phyloP scores from a whole-genome alignment of 2,329 filamentous ascomycete species.

The Mycosphaerella sp. region DNA sequence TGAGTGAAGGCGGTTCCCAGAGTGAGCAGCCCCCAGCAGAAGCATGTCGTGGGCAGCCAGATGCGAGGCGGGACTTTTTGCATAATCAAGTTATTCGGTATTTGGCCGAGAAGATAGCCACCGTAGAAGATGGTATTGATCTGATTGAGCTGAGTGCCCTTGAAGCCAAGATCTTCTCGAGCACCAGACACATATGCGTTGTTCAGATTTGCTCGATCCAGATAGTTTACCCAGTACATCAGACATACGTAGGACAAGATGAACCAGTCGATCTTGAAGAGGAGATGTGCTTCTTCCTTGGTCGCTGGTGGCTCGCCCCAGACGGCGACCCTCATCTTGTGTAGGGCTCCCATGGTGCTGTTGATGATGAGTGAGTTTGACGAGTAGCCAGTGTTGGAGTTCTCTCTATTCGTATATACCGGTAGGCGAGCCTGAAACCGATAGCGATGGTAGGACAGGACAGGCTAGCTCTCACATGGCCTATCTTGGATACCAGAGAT shows the following conservation, averaged over 20 bases:
- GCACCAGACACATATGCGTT: conserved; percentile 53
- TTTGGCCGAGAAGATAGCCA: conserved; percentile 50
- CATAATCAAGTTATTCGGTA: conserved; percentile 57
- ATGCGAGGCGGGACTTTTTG: conserved; percentile 58
- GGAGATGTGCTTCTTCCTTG: conserved; percentile 21
- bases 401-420: too few relatives aligned
- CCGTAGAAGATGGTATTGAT: conserved; percentile 32
- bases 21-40: conserved; percentile 60
- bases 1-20: conserved; percentile 46
- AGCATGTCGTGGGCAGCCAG: conserved; percentile 38
- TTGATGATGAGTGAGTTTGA: too few relatives aligned
- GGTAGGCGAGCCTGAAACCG: too few relatives aligned
- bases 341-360: conserved; percentile 22
- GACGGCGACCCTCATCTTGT: conserved; percentile 22
- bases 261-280: conserved; percentile 32
- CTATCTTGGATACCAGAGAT: too few relatives aligned
- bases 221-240: conserved; percentile 37
- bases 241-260: conserved; percentile 37
- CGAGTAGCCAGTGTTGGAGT: too few relatives aligned
- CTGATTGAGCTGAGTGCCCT: conserved; percentile 46
- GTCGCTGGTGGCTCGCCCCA: conserved; percentile 27
- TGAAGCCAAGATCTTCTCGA: conserved; percentile 47
- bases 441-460: too few relatives aligned
- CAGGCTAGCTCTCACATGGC: too few relatives aligned
- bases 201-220: conserved; percentile 47